These are phyloP conservation scores for Leccinum broughii DNA, from an alignment of 768 basidiomycete species.

Conservation along the genomic window DNA sequence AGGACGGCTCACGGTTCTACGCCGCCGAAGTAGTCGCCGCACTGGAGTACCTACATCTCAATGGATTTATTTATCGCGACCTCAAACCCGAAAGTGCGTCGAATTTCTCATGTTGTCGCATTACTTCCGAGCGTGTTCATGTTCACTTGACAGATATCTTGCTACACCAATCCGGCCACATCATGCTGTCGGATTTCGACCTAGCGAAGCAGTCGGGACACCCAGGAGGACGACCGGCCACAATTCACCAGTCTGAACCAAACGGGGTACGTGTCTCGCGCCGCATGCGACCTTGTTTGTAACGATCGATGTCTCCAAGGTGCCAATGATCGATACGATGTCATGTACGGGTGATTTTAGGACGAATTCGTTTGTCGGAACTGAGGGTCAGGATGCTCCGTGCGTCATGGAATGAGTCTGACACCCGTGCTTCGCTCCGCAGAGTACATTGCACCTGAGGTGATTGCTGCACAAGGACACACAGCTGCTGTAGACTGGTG, in stretches of 20 bases:
- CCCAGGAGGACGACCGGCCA: constrained; percentile 81
- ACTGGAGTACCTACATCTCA: constrained; percentile 96
- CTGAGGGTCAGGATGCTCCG: constrained; percentile 70
- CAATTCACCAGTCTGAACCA: constrained; percentile 80
- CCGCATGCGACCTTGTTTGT: constrained; percentile 7
- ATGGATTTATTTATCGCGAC: constrained; percentile 99
- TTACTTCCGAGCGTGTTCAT: not conserved
- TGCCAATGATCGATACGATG: constrained; percentile 94
- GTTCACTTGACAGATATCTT: constrained; percentile 73
- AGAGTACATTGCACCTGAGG: constrained; percentile 99
- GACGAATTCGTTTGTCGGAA: constrained; percentile 99
- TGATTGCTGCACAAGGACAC: constrained; percentile 94
- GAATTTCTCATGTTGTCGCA: constrained; percentile 12
- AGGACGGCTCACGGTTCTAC: constrained; percentile 96
- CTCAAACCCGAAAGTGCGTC: constrained; percentile 97
- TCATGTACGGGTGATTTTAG: constrained; percentile 97
- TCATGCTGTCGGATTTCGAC: constrained; percentile 99
- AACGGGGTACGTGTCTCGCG: constrained; percentile 69
- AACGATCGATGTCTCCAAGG: constrained; percentile 42
- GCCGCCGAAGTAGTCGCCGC: constrained; percentile 98
- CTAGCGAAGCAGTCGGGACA: constrained; percentile 94
- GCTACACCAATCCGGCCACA: constrained; percentile 96
- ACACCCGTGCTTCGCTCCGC: constrained; percentile 21
- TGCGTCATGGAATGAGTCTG: constrained; percentile 15
- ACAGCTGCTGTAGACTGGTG: constrained; percentile 99